These are phyloP conservation scores for Phalaenopsis hybrid DNA, from an alignment of 116 monocot species.

Conservation along the genomic window DNA sequence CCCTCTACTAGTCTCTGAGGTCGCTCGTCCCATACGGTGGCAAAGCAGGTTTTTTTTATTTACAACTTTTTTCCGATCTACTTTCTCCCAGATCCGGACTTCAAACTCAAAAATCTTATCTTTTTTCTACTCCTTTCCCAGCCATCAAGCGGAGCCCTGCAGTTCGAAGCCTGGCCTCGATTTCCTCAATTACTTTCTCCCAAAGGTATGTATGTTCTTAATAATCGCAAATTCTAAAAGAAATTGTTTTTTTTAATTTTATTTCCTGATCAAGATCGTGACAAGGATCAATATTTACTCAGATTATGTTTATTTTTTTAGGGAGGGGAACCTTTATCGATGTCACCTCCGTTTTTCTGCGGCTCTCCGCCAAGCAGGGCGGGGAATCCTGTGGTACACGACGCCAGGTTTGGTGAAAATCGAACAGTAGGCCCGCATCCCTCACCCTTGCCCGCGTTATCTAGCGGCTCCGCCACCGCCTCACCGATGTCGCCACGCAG, in stretches of 20 bases:
- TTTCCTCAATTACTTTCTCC: slow-evolving; percentile 22
- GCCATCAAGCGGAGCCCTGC: slow-evolving; percentile 18
- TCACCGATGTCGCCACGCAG: slow-evolving; percentile 17
- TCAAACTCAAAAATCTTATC: neutral
- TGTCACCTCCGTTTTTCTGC: slow-evolving; percentile 37
- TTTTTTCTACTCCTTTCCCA: neutral
- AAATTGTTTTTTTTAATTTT: neutral
- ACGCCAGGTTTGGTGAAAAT: slow-evolving; percentile 27
- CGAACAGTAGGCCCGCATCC: neutral
- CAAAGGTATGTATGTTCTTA: slow-evolving; percentile 13
- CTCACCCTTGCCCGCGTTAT: neutral
- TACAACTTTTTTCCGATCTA: neutral
- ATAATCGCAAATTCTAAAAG: neutral
- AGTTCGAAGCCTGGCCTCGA: slow-evolving; percentile 22
- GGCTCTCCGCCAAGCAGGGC: slow-evolving; percentile 40
- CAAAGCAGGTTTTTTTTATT: slow-evolving; percentile 11
- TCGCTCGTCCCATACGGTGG: slow-evolving; percentile 16
- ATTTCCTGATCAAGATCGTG: neutral
- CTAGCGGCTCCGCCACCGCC: neutral
- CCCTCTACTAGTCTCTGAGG: slow-evolving; percentile 10
- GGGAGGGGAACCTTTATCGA: slow-evolving; percentile 15
- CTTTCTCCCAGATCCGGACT: neutral
- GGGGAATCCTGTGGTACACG: slow-evolving; percentile 33
- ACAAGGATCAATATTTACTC: neutral
- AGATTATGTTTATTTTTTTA: neutral